Base-by-base conservation (phyloP, 257 asterid species). In the Ophiorrhiza pumila region DNA sequence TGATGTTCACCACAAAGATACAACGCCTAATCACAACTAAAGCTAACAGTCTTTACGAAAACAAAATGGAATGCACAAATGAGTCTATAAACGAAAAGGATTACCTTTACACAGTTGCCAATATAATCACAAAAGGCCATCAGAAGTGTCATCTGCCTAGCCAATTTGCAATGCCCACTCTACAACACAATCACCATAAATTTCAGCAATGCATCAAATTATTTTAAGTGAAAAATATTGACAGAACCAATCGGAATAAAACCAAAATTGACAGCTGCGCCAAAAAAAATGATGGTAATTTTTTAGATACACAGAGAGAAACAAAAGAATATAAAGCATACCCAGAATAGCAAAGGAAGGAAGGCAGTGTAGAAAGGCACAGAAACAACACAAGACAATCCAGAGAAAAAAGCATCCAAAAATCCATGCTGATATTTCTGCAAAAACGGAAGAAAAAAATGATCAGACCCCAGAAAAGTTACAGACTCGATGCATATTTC, bases 281-380 rank as follows among this genome's bases (percentile, higher is more conserved):
- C 72, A 35, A 34, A 31, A 22, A 8, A 53, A 65, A 65, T 60
- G 55, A 52, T 37, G 52, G 61, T n/a, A 32, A 8, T 12, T 7
- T 39, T 41, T 68, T 34, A 49, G 55, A 49, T 22, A 50, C 55
- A 65, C 27, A 74, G 27, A 50, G 13, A 69, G 27, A 25, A 20
- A 49, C 9, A 71, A 4, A 75, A 63, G 55, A 20, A 72, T 11
- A 41, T 5, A 31, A 1, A 72, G 37, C 79, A 47, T 89, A 92
- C 98, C 98, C 98, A 95, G 89, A 92, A 95, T 60, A 95, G 91
- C 85, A 92, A 80, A 69, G 98, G 99, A 66, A 95, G 96, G 78
- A 95, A 92, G 41, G 90, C 97, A 77, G 98, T 92, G 80, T 90
- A 92, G 77, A 95, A 95, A 69, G 99, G 99, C 79, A 95, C 99